A percentile compares a stretch with the other conserved stretches of the same genome.
phyloP scores from a whole-genome alignment of 257 asterid genomes.

The Paraleonurus japonicus region DNA sequence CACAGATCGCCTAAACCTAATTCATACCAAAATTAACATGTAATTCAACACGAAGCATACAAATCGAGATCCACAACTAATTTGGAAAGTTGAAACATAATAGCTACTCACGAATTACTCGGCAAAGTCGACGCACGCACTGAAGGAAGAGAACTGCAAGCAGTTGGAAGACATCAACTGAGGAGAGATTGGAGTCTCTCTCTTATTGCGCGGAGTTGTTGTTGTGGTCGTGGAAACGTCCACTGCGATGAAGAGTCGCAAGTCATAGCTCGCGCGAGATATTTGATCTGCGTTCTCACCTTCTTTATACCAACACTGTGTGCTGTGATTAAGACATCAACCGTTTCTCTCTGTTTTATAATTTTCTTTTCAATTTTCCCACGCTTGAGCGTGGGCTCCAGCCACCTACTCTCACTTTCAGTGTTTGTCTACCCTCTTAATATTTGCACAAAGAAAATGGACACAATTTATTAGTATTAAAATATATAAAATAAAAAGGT shows the following conservation, averaged over 20 bases:
- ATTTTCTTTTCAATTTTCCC: background rate
- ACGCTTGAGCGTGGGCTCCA: background rate
- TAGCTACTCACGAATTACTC: conserved; percentile 25
- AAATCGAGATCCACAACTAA: conserved; percentile 11
- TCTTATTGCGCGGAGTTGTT: conserved; percentile 14
- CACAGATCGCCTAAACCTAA: conserved; percentile 7
- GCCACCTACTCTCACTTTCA: background rate
- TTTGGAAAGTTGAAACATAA: background rate
- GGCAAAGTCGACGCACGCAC: conserved; percentile 9
- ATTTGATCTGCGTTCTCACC: conserved; percentile 30
- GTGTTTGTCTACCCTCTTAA: background rate
- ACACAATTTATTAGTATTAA: too few species aligned
- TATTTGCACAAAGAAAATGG: too few species aligned
- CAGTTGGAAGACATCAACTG: background rate
- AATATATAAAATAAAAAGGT: too few species aligned
- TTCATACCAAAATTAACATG: background rate
- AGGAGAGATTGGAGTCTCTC: background rate
- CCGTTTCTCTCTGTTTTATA: background rate
- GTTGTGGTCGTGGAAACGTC: background rate
- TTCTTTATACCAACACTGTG: conserved; percentile 3
- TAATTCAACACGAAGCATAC: conserved; percentile 3
- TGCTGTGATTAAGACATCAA: conserved; percentile 24
- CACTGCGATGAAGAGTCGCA: conserved; percentile 22
- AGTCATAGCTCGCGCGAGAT: conserved; percentile 34
- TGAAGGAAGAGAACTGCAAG: background rate